Evolutionary conservation across 1,139 yeast genomes (phyloP).

Genomic region (Geotrichum siamense): DNA sequence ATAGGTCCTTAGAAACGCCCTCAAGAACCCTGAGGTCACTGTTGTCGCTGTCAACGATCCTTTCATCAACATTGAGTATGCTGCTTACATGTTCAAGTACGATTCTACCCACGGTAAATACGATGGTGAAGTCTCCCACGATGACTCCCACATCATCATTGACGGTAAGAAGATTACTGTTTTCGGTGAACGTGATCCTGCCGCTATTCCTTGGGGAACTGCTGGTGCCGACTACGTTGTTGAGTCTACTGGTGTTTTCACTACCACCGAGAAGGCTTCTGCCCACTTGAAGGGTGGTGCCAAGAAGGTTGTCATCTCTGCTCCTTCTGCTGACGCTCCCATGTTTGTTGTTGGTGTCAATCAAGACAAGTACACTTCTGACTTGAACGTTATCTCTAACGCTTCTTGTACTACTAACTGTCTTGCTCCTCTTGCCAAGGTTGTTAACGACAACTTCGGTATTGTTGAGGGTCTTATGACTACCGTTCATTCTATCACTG

Average conservation of each 20-base stretch:
- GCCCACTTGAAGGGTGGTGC: conserved; percentile 82
- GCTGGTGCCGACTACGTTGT: conserved; percentile 70
- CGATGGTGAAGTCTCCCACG: conserved; percentile 59
- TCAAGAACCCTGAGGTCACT: conserved; percentile 58
- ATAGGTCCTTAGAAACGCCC: conserved; percentile 60
- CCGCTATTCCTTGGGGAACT: conserved; percentile 75
- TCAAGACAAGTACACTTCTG: conserved; percentile 63
- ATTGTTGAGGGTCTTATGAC: conserved; percentile 86
- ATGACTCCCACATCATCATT: conserved; percentile 52
- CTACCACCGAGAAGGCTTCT: conserved; percentile 68
- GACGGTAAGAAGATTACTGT: conserved; percentile 63
- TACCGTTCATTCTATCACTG: conserved; percentile 85
- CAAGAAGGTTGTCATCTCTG: conserved; percentile 82
- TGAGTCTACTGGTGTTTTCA: conserved; percentile 88
- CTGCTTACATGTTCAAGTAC: conserved; percentile 83
- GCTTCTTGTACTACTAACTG: conserved; percentile 91
- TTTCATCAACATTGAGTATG: conserved; percentile 74
- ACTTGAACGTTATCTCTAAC: conserved; percentile 67
- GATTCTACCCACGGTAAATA: conserved; percentile 79
- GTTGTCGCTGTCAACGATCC: conserved; percentile 82
- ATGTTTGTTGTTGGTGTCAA: conserved; percentile 86
- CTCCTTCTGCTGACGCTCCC: conserved; percentile 84
- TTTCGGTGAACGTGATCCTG: conserved; percentile 73
- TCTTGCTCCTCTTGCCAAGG: conserved; percentile 83
- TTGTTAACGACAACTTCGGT: conserved; percentile 71